phyloP scores from a whole-genome alignment of 1,284 basidiomycete species.

The Trametes versicolor region DNA sequence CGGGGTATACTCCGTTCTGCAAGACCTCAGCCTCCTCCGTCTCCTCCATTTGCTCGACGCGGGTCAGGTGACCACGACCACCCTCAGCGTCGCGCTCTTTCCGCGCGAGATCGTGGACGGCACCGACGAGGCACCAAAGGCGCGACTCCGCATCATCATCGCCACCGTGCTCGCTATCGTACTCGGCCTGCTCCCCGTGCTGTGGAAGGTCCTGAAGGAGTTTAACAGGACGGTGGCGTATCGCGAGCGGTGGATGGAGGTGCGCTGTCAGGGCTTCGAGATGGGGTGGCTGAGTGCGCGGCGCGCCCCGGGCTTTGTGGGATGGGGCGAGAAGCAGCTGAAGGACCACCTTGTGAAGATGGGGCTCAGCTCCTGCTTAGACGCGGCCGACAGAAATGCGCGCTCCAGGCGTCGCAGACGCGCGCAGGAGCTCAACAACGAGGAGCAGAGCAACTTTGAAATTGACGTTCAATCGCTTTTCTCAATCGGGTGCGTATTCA shows the following conservation, averaged over 20 bases:
- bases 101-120: slow-evolving; percentile 47
- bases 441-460: slow-evolving; percentile 58
- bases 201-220: slow-evolving; percentile 73
- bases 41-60: slow-evolving; percentile 71
- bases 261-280: slow-evolving; percentile 73
- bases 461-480: slow-evolving; percentile 78
- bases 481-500: slow-evolving; percentile 67
- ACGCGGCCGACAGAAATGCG: slow-evolving; percentile 40
- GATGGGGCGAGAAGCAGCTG: slow-evolving; percentile 76
- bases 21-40: slow-evolving; percentile 79
- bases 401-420: slow-evolving; percentile 44
- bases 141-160: slow-evolving; percentile 70
- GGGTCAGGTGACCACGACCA: slow-evolving; percentile 47
- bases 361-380: slow-evolving; percentile 68
- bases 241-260: slow-evolving; percentile 66
- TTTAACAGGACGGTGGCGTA: slow-evolving; percentile 66
- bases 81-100: slow-evolving; percentile 16
- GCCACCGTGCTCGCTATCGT: slow-evolving; percentile 69
- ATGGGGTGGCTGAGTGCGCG: slow-evolving; percentile 77
- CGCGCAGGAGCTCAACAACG: slow-evolving; percentile 47
- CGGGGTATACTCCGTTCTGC: slow-evolving; percentile 73
- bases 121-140: slow-evolving; percentile 54
- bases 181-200: slow-evolving; percentile 68
- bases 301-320: slow-evolving; percentile 66
- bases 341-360: slow-evolving; percentile 74